Evolutionary conservation across 2,329 filamentous ascomycete genomes (phyloP).

Genomic region (Cephalotrichum gorgonifer): DNA sequence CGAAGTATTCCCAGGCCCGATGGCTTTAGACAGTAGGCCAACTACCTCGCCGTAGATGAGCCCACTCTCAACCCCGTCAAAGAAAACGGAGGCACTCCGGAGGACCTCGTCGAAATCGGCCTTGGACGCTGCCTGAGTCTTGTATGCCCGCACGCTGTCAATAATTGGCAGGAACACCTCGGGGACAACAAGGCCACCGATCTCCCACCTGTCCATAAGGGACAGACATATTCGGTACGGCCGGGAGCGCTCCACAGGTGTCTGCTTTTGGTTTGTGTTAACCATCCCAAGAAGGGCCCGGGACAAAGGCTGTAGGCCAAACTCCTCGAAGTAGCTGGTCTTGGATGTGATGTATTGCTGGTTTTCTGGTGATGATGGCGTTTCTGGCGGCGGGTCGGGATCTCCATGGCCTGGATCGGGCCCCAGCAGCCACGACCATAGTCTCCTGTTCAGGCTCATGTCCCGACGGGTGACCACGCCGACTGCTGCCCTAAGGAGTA

Average conservation of each 20-base stretch:
- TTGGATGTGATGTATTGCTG: constrained; percentile 42
- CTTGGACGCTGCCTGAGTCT: constrained; percentile 52
- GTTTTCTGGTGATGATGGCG: constrained; percentile 30
- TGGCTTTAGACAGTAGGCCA: constrained; percentile 52
- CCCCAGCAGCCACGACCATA: constrained; percentile 96
- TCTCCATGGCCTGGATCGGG: constrained; percentile 50
- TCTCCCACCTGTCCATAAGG: constrained; percentile 97
- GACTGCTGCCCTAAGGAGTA: constrained; percentile 72
- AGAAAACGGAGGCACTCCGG: constrained; percentile 88
- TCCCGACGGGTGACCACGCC: constrained; percentile 82
- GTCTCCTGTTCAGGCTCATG: constrained; percentile 87
- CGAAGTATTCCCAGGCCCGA: constrained; percentile 33
- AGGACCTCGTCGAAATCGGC: constrained; percentile 76
- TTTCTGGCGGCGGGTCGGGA: constrained; percentile 34
- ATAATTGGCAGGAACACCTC: constrained; percentile 82
- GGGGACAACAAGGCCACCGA: constrained; percentile 80
- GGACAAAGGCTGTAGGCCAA: constrained; percentile 65
- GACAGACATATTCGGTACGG: constrained; percentile 90
- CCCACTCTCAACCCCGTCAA: constrained; percentile 91
- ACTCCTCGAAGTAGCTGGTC: constrained; percentile 74
- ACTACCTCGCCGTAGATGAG: constrained; percentile 83
- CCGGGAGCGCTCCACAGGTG: constrained; percentile 60
- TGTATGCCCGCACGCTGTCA: constrained; percentile 67
- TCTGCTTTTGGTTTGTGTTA: constrained; percentile 34
- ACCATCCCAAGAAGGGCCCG: constrained; percentile 71